Evolutionary conservation across 2,329 filamentous ascomycete genomes (phyloP), one percentile per base, ranked within the genome.

Genomic region (Fusarium sp.): DNA sequence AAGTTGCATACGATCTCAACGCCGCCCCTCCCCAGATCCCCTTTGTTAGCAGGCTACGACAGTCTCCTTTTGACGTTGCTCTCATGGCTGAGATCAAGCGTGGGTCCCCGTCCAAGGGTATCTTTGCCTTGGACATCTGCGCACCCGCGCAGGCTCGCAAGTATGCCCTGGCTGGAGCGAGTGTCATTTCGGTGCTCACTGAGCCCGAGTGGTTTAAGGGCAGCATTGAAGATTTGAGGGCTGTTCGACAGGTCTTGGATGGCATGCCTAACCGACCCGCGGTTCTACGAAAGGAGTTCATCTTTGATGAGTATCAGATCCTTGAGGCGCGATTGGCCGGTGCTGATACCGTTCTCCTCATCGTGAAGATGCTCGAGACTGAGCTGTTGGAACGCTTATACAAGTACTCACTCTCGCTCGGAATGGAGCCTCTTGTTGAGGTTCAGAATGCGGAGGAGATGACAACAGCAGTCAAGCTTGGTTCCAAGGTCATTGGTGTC

Each of bases 171-270:
- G 95, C 96, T 8, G 97, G 96, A 16, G 96, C 96, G 57, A 98
- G 96, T 81, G 94, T 97, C 42, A 99, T 99, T 75, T 98, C 96
- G 2, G 96, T 99, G n/a, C 89, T 99, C 56, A 99, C 96, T 0
- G 96, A 99, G 83, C 96, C 97, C 0, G 93, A 98, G 80, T 99
- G 96, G 96, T 99, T 99, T 87, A 98, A 98, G 85, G 96, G 96
- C 57, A 97, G 93, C 83, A 95, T 99, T 70, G 96, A 99, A 67
- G 96, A 99, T 81, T 85, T 99, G 63, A 91, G 93, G 69, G 91
- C 93, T 37, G 96, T 98, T 34, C 91, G 96, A 52, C 93, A 96
- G 82, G 95, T 94, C 58, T 86, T 99, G n/a, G 91, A 95, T 77
- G 93, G 93, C 14, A 95, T 99, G 92, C 92, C 94, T 2, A 97